A percentile compares a stretch with the other conserved stretches of the same genome.
phyloP scores from a whole-genome alignment of 768 basidiomycete genomes.

The Filobasidium floriforme region DNA sequence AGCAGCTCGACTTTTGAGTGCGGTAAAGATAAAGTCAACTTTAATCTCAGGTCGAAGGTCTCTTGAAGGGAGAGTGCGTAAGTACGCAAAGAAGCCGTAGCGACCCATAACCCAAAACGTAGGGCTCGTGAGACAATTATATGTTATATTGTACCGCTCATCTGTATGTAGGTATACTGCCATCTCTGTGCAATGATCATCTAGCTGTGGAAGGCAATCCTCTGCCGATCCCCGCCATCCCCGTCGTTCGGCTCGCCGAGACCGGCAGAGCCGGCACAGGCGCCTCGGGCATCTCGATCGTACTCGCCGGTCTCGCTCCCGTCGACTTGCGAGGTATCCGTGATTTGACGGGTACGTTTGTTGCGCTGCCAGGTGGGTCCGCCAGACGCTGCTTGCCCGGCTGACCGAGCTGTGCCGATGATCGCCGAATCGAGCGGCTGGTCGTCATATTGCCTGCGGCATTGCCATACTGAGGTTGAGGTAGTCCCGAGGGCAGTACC shows the following conservation, averaged over 20 bases:
- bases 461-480: not conserved
- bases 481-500: not conserved
- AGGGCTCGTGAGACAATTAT: no score
- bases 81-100: no score
- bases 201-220: not conserved
- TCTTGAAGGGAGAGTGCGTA: no score
- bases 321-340: constrained; percentile 4
- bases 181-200: no score
- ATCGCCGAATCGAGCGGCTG: not conserved
- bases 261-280: not conserved
- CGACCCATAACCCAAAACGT: no score
- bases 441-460: not conserved
- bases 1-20: no score
- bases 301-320: not conserved
- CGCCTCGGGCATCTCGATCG: not conserved
- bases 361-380: not conserved
- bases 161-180: no score
- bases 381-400: not conserved
- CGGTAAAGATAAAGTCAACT: no score
- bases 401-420: constrained; percentile 1
- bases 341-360: not conserved
- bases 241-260: not conserved
- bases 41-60: no score
- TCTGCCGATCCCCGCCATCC: not conserved
- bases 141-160: no score